These are phyloP conservation scores for Exophiala bonariae DNA, from an alignment of 2,329 filamentous ascomycete species.

Conservation along the genomic window DNA sequence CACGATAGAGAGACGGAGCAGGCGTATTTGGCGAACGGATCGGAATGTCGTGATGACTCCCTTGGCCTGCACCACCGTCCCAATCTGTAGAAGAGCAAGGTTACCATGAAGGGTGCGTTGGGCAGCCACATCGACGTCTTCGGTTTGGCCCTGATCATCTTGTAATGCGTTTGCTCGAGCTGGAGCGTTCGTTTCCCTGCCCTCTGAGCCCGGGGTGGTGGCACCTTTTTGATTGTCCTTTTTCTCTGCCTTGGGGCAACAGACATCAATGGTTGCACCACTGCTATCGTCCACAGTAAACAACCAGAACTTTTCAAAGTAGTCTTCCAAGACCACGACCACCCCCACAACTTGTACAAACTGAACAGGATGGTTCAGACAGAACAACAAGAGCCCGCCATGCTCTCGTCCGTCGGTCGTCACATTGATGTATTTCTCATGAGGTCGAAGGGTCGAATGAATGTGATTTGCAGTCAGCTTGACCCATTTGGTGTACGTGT, in stretches of 20 bases:
- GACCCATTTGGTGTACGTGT: constrained; percentile 65
- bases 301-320: constrained; percentile 34
- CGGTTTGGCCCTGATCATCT: no score
- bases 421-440: constrained; percentile 16
- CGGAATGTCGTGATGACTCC: constrained; percentile 56
- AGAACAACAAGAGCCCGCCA: constrained; percentile 56
- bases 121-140: constrained; percentile 3
- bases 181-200: no score
- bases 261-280: constrained; percentile 58
- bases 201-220: constrained; percentile 30
- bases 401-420: constrained; percentile 4
- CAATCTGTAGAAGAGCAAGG: constrained; percentile 48
- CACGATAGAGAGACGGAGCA: constrained; percentile 54
- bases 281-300: constrained; percentile 63
- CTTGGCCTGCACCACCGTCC: constrained; percentile 57
- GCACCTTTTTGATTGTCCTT: constrained; percentile 13
- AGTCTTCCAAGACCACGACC: constrained; percentile 58
- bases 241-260: constrained; percentile 41
- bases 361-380: constrained; percentile 72
- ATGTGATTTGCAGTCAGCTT: constrained; percentile 59
- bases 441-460: constrained; percentile 34
- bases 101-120: constrained; percentile 14
- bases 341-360: constrained; percentile 72
- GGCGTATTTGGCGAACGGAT: constrained; percentile 50
- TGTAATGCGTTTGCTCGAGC: no score